Evolutionary conservation across 108 stramenopile species (phyloP), one percentile per base, ranked within the genome.

Genomic region (Bacterosira constricta): DNA sequence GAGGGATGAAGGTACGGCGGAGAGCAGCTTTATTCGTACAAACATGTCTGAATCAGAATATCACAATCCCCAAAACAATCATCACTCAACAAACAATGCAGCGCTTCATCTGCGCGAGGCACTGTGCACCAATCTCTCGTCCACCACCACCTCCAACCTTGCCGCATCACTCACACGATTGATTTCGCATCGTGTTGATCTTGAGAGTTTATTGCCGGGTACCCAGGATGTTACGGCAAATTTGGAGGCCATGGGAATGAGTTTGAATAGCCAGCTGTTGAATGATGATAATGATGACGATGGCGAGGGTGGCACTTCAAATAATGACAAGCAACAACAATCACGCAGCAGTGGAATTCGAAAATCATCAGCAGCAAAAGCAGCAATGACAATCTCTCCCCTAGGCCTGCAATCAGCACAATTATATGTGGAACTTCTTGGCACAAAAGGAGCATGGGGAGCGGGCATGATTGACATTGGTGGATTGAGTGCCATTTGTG

Each of bases 391-490:
- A 11, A 60, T 93, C 18, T 88, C 89, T 11, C 36, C 52, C 3
- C 59, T 75, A 4, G 47, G 73, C 20, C 31, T 89, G 37, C 38
- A 69, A 0, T 86, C 90, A 10, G 85, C 87, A 1, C 41, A 41
- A 34, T 42, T 89, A 8, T 95, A 92, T 58, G 85, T 84, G 3
- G 45, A 77, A 34, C 60, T 92, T 25, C 35, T 90, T 1, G 76
- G 73, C 4, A 67, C 79, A 13, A 73, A 79, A 17, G 93, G 91
- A 20, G 85, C 90, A 6, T 82, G 87, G 71, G 90, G 86, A 1
- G 78, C 82, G 34, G 90, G 91, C 1, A 63, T 95, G 27, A 69
- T 95, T 1, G 88, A 89, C 56, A 60, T 85, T 0, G 81, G 84
- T 5, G 81, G 85, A 23, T 30, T 92, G 6, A 79, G 77, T 11